Conservation (phyloP, 2,329 filamentous ascomycete species). For the Bretziella fagacearum region DNA sequence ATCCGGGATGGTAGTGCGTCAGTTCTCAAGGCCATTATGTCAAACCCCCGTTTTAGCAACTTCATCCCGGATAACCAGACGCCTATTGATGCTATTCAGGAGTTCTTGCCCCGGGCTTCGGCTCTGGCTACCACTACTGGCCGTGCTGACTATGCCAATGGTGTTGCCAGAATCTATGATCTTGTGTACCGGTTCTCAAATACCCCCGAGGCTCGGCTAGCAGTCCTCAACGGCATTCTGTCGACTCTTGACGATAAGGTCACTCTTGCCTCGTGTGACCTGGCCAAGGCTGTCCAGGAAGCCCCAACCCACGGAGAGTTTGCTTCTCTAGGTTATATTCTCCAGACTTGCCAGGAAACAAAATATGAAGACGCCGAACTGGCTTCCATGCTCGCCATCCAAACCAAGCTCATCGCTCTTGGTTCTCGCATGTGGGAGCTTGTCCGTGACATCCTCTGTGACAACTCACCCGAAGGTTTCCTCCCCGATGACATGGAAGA, state of each 20-base stretch:
- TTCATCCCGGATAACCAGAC: slow-evolving; percentile 9
- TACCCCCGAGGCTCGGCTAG: slow-evolving; percentile 26
- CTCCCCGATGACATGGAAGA: slow-evolving; percentile 61
- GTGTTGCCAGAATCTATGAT: slow-evolving; percentile 61
- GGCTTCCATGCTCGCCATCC: slow-evolving; percentile 11
- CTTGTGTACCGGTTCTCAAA: slow-evolving; percentile 45
- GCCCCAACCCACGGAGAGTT: slow-evolving; percentile 55
- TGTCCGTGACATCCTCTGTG: slow-evolving; percentile 65
- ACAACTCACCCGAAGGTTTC: slow-evolving; percentile 87
- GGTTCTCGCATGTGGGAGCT: slow-evolving; percentile 59
- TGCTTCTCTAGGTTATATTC: slow-evolving; percentile 36
- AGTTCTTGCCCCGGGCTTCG: slow-evolving; percentile 37
- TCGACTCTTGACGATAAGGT: slow-evolving; percentile 48
- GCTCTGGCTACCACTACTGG: slow-evolving; percentile 50
- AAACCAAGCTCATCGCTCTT: slow-evolving; percentile 25
- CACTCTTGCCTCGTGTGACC: slow-evolving; percentile 41
- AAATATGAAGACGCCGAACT: slow-evolving; percentile 10
- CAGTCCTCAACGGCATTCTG: slow-evolving; percentile 41
- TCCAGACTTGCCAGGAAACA: slow-evolving; percentile 15
- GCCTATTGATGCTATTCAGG: slow-evolving; percentile 23
- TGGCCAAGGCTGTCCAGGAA: slow-evolving; percentile 48
- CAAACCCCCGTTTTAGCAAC: slow-evolving; percentile 22
- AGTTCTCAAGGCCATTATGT: slow-evolving; percentile 33
- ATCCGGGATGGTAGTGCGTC: slow-evolving; percentile 46
- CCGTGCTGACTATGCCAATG: slow-evolving; percentile 82